A percentile compares a stretch with the other conserved stretches of the same genome.
phyloP scores from a whole-genome alignment of 2,329 filamentous ascomycete genomes.

The Ceratocystis colombiana region DNA sequence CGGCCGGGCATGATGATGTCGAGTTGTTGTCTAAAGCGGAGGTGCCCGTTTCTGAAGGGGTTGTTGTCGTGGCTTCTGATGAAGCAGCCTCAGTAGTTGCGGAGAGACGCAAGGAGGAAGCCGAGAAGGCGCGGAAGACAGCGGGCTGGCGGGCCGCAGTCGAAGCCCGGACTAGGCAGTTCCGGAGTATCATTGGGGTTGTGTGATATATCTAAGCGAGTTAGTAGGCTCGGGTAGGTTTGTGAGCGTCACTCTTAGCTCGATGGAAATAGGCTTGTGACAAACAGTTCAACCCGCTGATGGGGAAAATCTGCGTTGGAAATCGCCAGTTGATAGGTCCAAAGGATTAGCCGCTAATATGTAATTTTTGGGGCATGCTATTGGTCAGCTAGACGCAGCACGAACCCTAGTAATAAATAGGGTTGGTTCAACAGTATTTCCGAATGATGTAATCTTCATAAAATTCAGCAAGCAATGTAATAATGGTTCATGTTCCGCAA shows the following conservation, averaged over 20 bases:
- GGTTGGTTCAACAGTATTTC: background rate
- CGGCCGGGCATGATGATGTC: constrained; percentile 47
- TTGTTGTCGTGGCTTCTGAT: constrained; percentile 2
- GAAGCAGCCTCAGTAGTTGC: constrained; percentile 12
- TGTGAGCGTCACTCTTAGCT: background rate
- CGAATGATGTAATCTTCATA: no score
- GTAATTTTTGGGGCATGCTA: background rate
- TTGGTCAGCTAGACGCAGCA: background rate
- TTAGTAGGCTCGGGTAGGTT: background rate
- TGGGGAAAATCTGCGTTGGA: constrained; percentile 21
- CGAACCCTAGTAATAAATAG: background rate
- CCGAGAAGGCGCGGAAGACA: constrained; percentile 20
- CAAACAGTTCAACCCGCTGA: background rate
- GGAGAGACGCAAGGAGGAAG: constrained; percentile 15
- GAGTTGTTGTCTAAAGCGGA: constrained; percentile 26
- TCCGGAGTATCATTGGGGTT: constrained; percentile 28
- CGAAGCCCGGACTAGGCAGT: constrained; percentile 13
- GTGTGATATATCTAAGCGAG: background rate
- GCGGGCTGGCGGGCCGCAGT: constrained; percentile 17
- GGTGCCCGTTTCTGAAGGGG: constrained; percentile 28
- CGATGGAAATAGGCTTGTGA: background rate
- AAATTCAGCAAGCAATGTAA: no score
- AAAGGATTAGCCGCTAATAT: background rate
- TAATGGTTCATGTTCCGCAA: background rate
- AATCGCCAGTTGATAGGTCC: constrained; percentile 9